A percentile compares a stretch with the other conserved stretches of the same genome.
phyloP scores from a whole-genome alignment of 257 asterid genomes.

The Plantago elongata region DNA sequence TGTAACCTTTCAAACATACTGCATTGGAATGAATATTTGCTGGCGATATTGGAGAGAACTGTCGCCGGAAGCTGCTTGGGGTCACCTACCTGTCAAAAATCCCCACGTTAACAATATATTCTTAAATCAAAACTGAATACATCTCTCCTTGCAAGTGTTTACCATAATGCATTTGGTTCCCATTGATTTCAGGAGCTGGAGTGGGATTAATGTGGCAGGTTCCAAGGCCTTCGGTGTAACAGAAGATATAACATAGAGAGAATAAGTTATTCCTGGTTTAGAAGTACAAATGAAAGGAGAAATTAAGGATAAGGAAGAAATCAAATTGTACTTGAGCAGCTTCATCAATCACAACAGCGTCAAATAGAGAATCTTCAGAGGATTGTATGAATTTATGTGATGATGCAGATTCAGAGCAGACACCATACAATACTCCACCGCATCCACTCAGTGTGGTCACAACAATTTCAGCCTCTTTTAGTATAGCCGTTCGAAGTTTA shows the following conservation, averaged over 20 bases:
- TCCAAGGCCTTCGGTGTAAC: slow-evolving; percentile 70
- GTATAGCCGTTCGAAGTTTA: slow-evolving; percentile 66
- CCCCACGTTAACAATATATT: slow-evolving; percentile 22
- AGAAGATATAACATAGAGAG: slow-evolving; percentile 13
- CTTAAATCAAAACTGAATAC: slow-evolving; percentile 13
- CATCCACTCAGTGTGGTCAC: slow-evolving; percentile 97
- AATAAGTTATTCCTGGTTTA: slow-evolving; percentile 10
- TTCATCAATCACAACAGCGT: slow-evolving; percentile 98
- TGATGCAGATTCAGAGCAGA: slow-evolving; percentile 69
- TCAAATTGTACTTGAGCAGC: slow-evolving; percentile 78
- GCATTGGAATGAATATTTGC: slow-evolving; percentile 83
- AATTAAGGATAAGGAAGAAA: slow-evolving; percentile 17
- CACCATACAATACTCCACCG: slow-evolving; percentile 94
- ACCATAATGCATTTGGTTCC: slow-evolving; percentile 96
- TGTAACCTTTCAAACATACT: slow-evolving; percentile 99
- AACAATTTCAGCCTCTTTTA: slow-evolving; percentile 95
- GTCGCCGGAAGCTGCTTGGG: slow-evolving; percentile 99
- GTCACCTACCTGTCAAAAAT: slow-evolving; percentile 77
- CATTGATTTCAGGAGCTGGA: slow-evolving; percentile 88
- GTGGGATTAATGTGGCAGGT: slow-evolving; percentile 96
- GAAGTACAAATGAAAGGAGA: slow-evolving; percentile 22
- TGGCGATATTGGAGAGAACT: slow-evolving; percentile 86
- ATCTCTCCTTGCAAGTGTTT: slow-evolving; percentile 24
- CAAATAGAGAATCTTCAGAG: slow-evolving; percentile 71
- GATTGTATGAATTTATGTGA: slow-evolving; percentile 66